These are phyloP conservation scores for Penicillium argentinense DNA, from an alignment of 495 filamentous ascomycete species.

Conservation along the genomic window DNA sequence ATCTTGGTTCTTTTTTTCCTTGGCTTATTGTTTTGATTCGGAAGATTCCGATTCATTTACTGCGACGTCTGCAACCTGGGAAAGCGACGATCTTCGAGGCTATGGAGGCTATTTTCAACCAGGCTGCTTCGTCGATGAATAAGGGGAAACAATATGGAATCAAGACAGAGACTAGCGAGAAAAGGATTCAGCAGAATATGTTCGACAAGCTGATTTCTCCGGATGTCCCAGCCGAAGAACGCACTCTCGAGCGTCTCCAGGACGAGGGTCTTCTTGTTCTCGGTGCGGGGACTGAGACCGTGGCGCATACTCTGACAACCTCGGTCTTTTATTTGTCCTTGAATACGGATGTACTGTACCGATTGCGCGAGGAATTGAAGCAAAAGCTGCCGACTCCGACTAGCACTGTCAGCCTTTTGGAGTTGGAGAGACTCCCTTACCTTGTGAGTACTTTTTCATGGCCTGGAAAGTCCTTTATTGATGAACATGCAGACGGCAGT, in stretches of 20 bases:
- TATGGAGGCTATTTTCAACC: background rate
- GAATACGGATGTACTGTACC: slow-evolving; percentile 16
- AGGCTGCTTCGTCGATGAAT: background rate
- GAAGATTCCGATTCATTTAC: background rate
- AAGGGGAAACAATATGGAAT: background rate
- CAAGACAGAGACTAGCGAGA: background rate
- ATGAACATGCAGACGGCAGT: slow-evolving; percentile 11
- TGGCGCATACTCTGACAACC: slow-evolving; percentile 25
- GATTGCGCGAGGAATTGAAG: slow-evolving; percentile 26
- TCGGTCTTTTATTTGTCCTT: slow-evolving; percentile 29
- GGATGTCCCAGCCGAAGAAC: slow-evolving; percentile 19
- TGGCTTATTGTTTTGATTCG: slow-evolving; percentile 1
- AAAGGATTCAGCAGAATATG: background rate
- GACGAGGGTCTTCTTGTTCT: slow-evolving; percentile 33
- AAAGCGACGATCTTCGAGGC: slow-evolving; percentile 13
- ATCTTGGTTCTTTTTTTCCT: slow-evolving; percentile 6
- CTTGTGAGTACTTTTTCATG: slow-evolving; percentile 25
- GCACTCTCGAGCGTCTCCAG: slow-evolving; percentile 22
- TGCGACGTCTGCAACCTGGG: background rate
- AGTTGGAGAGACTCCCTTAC: slow-evolving; percentile 49
- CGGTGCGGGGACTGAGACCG: slow-evolving; percentile 37
- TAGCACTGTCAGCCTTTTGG: slow-evolving; percentile 2
- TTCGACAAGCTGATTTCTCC: slow-evolving; percentile 8
- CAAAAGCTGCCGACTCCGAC: slow-evolving; percentile 22
- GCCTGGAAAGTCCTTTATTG: background rate